Evolutionary conservation across 2,329 filamentous ascomycete genomes (phyloP).

Genomic region (Exophiala spinifera): DNA sequence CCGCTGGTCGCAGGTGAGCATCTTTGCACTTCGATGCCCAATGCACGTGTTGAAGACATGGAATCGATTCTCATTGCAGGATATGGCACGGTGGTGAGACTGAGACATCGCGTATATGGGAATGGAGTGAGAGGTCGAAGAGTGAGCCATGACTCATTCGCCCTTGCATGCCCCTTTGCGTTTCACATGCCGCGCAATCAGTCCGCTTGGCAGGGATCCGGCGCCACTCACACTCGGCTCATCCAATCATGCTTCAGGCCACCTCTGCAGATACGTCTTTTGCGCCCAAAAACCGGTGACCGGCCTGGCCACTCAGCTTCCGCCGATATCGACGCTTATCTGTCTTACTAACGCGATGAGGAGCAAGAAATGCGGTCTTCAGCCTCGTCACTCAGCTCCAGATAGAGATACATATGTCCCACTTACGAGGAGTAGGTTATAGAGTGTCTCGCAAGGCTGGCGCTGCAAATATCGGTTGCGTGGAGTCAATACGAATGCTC

Average conservation of each 20-base stretch:
- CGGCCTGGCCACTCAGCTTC: neutral
- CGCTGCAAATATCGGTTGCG: no score
- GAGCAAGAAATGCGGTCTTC: neutral
- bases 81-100: neutral
- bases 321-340: neutral
- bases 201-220: slow-evolving; percentile 3
- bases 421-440: no score
- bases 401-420: no score
- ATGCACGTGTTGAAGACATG: neutral
- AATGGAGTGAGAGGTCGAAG: no score
- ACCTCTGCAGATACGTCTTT: neutral
- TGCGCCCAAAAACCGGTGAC: slow-evolving; percentile 17
- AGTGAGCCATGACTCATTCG: slow-evolving; percentile 17
- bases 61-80: neutral
- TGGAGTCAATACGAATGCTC: neutral
- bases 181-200: slow-evolving; percentile 18
- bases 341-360: neutral
- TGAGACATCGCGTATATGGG: no score
- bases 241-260: slow-evolving; percentile 13
- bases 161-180: neutral
- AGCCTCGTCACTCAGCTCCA: neutral
- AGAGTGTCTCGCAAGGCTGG: no score
- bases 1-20: no score
- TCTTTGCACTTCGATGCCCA: neutral
- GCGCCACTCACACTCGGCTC: slow-evolving; percentile 1